phyloP scores from a whole-genome alignment of 169 alveolate genomes.

The Theileria parva region DNA sequence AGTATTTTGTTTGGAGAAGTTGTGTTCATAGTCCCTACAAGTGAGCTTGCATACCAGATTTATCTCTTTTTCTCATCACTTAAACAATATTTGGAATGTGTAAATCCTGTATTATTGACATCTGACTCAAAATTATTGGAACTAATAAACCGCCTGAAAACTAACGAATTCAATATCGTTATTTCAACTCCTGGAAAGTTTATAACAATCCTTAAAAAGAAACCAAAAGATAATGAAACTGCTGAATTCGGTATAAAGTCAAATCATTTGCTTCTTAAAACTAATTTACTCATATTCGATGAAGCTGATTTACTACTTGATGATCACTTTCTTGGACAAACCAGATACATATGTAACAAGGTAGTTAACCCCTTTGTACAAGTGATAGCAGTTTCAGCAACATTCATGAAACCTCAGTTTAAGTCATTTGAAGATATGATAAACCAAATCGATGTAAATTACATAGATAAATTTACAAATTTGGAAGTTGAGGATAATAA shows the following conservation, averaged over 20 bases:
- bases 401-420: slow-evolving; percentile 60
- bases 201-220: slow-evolving; percentile 46
- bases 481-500: background rate
- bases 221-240: slow-evolving; percentile 2
- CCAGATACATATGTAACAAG: slow-evolving; percentile 30
- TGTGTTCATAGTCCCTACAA: slow-evolving; percentile 73
- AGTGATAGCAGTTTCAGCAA: slow-evolving; percentile 62
- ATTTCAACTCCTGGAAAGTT: slow-evolving; percentile 79
- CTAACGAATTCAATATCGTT: slow-evolving; percentile 43
- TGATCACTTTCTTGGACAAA: slow-evolving; percentile 57
- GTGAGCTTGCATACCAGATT: slow-evolving; percentile 78
- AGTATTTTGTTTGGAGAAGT: slow-evolving; percentile 54
- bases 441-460: slow-evolving; percentile 8
- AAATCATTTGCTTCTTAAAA: background rate
- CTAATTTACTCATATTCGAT: slow-evolving; percentile 30
- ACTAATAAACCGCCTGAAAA: slow-evolving; percentile 38
- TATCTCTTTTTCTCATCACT: slow-evolving; percentile 29
- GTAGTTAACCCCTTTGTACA: slow-evolving; percentile 62
- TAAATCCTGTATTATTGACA: slow-evolving; percentile 23
- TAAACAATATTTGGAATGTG: slow-evolving; percentile 15
- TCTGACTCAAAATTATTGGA: slow-evolving; percentile 48
- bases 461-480: background rate
- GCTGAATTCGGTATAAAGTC: slow-evolving; percentile 7
- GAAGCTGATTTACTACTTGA: slow-evolving; percentile 67
- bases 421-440: slow-evolving; percentile 47